Percentiles rank a stretch among this genome's conserved stretches.
phyloP scores from a whole-genome alignment of 441 rosid genomes.

The Melianthus villosus region DNA sequence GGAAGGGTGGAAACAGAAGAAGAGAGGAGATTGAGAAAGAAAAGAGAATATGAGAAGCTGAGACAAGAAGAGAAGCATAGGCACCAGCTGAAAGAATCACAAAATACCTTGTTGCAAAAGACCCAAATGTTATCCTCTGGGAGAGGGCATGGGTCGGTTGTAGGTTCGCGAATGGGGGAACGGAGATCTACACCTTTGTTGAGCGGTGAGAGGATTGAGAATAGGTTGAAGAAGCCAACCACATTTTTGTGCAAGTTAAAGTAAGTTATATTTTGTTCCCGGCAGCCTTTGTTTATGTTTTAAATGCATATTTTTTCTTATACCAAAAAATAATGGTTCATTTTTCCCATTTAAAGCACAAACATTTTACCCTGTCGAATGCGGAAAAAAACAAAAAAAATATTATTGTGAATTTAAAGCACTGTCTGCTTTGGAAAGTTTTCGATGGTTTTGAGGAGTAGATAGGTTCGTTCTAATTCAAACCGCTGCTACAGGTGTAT shows the following conservation, averaged over 20 bases:
- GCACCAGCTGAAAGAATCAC: conserved; percentile 47
- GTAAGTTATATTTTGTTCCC: too few relatives aligned
- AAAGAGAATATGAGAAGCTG: conserved; percentile 76
- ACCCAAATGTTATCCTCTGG: conserved; percentile 37
- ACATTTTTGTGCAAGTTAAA: conserved; percentile 94
- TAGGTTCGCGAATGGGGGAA: conserved; percentile 65
- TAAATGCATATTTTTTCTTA: background rate
- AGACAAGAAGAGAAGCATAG: conserved; percentile 61
- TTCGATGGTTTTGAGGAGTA: too few relatives aligned
- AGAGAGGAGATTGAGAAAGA: conserved; percentile 79
- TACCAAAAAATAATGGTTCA: too few relatives aligned
- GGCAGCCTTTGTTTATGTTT: conserved; percentile 4
- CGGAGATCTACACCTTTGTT: conserved; percentile 55
- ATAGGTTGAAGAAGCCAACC: conserved; percentile 93
- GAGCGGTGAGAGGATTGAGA: conserved; percentile 68
- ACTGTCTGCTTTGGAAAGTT: too few relatives aligned
- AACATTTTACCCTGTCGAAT: too few relatives aligned
- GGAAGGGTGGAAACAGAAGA: conserved; percentile 79
- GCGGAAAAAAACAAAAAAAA: too few relatives aligned
- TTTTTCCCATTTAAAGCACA: too few relatives aligned
- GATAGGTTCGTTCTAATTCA: too few relatives aligned
- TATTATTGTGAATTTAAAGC: too few relatives aligned
- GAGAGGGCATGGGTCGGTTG: conserved; percentile 59
- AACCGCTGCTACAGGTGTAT: too few relatives aligned
- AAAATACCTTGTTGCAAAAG: conserved; percentile 35